Percentiles rank a stretch among this genome's conserved stretches.
Evolutionary conservation across 257 asterid genomes (phyloP).

Genomic region (Nemophila menziesii): DNA sequence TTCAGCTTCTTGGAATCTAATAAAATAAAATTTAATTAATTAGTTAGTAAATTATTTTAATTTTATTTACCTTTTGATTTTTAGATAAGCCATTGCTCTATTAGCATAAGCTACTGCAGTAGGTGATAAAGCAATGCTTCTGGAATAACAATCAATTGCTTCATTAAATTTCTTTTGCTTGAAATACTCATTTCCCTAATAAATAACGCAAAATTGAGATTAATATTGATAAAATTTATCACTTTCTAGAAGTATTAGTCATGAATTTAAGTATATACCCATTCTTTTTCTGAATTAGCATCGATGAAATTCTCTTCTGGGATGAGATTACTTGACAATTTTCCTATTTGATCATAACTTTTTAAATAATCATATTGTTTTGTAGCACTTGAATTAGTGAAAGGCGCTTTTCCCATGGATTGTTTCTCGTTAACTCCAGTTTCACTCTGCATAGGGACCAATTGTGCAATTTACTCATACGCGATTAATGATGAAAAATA

Average conservation of each 20-base stretch:
- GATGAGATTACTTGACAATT: constrained; percentile 34
- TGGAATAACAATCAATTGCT: constrained; percentile 90
- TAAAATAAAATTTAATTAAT: constrained; percentile 3
- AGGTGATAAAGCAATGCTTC: constrained; percentile 92
- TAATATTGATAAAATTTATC: constrained; percentile 3
- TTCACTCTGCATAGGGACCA: constrained; percentile 21
- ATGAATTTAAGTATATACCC: constrained; percentile 39
- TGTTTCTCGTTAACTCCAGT: constrained; percentile 26
- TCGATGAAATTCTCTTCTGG: constrained; percentile 48
- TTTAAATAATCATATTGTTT: constrained; percentile 35
- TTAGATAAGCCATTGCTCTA: constrained; percentile 92
- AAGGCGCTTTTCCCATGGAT: constrained; percentile 14
- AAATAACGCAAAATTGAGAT: constrained; percentile 9
- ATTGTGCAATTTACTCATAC: not conserved
- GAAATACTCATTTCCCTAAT: constrained; percentile 78
- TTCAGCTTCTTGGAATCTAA: constrained; percentile 87
- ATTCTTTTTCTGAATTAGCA: constrained; percentile 91
- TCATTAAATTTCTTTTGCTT: constrained; percentile 81
- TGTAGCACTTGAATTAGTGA: constrained; percentile 19
- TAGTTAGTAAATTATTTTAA: constrained; percentile 5
- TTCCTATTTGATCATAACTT: constrained; percentile 48
- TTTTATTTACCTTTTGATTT: constrained; percentile 65
- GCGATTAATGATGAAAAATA: not conserved
- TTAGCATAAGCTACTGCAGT: constrained; percentile 91
- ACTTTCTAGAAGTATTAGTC: constrained; percentile 6